A percentile compares a stretch with the other conserved stretches of the same genome.
These are phyloP conservation scores for Pichia sp. DNA, from an alignment of 1,139 yeast genomes.

Conservation along the genomic window DNA sequence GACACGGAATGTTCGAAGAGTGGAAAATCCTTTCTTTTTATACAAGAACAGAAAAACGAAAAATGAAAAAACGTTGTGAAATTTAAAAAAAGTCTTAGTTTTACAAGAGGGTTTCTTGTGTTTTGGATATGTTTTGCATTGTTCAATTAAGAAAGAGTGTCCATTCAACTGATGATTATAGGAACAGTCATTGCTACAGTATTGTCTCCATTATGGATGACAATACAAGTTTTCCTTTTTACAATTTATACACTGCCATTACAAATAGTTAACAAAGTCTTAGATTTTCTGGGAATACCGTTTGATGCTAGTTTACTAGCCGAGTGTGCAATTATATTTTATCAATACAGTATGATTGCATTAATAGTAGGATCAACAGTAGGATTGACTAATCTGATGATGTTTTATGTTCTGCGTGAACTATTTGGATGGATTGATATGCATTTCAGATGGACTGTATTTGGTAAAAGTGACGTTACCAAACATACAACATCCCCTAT, in stretches of 20 bases:
- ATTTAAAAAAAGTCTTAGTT: background rate
- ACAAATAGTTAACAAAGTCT: background rate
- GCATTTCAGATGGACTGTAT: background rate
- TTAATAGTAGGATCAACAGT: slow-evolving; percentile 12
- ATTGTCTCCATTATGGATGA: background rate
- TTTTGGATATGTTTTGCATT: background rate
- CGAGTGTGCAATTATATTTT: slow-evolving; percentile 10
- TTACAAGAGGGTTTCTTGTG: background rate
- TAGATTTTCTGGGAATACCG: background rate
- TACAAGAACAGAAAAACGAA: background rate
- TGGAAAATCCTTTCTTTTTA: background rate
- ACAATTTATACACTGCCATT: slow-evolving; percentile 6
- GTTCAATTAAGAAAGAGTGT: too few species aligned
- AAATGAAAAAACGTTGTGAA: background rate
- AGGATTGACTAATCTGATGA: slow-evolving; percentile 9
- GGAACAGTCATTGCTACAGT: background rate
- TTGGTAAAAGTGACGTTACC: background rate
- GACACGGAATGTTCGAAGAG: background rate
- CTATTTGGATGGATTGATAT: background rate
- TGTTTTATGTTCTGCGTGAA: slow-evolving; percentile 1
- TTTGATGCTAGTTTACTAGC: background rate
- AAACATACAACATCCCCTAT: background rate
- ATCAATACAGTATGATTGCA: slow-evolving; percentile 16
- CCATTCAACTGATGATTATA: background rate
- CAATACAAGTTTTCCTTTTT: background rate